Base-by-base conservation (phyloP, 2,329 filamentous ascomycete species). In the Plenodomus tracheiphilus region DNA sequence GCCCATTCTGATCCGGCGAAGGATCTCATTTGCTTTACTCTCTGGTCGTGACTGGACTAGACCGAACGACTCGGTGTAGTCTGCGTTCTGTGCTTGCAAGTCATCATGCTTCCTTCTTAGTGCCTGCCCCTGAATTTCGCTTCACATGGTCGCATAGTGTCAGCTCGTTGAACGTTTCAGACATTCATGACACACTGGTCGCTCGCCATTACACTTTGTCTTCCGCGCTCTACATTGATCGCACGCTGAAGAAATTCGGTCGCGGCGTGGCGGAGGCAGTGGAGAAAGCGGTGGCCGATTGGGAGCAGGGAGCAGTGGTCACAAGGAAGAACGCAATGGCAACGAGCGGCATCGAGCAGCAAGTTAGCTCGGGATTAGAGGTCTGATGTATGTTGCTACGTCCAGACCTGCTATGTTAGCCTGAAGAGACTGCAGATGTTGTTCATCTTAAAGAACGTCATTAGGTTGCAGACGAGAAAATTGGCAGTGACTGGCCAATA, bases 1-100 rank as follows among this genome's bases (percentile, higher is more conserved):
- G 3, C 59, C 58, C 30, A 40, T 51, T 25, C 47, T 53, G 28
- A 62, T 50, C 19, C 56, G 28, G 8, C 55, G 37, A 18, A 61
- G 16, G 25, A 63, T 49, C 22, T 49, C 54, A 9, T 41, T 28
- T 2, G 43, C 43, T 9, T 58, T 56, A 17, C 46, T 37, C 16
- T 58, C 58, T 13, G 54, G 20, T 8, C 48, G 19, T 7, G 49
- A 49, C 20, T 48, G 41, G 10, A 60, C 46, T 10, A 60, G 37
- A 8, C 42, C 20, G 37, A 58, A 53, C 2, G 58, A 21, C 30
- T 61, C 54, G 13, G 49, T 43, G 17, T 61, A 57, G 0, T 40
- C 50, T 6, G 51, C 47, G 35, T 56, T 54, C 16, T 54, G 49
- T 13, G 40, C 40, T 28, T 49, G 46, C 9, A 60, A 37, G 1